These are phyloP conservation scores for Chrysochromulina parva DNA, from an alignment of 78 protist species.

Conservation along the genomic window DNA sequence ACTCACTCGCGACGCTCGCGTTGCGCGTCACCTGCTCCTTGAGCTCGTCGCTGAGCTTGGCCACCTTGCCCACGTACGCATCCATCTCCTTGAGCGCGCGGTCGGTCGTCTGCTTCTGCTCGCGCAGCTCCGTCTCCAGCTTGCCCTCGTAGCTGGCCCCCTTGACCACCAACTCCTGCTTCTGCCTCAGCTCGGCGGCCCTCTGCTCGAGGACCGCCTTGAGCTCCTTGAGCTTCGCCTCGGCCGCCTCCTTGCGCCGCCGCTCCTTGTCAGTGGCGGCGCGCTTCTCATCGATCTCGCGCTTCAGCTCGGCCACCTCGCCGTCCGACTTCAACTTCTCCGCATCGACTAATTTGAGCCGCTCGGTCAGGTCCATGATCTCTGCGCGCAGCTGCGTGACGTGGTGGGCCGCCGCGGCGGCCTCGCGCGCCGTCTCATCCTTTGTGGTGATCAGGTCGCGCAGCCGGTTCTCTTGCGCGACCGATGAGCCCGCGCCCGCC, in stretches of 20 bases:
- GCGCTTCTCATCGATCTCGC: not conserved
- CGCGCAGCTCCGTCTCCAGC: conserved; percentile 27
- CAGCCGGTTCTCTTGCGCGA: conserved; percentile 76
- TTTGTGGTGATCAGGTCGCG: conserved; percentile 67
- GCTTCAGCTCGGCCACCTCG: not conserved
- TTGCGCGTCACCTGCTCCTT: conserved; percentile 30
- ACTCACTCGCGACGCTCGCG: not conserved
- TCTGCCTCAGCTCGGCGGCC: conserved; percentile 13
- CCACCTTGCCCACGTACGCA: not conserved
- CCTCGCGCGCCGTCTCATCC: conserved; percentile 69
- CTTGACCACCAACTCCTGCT: not conserved
- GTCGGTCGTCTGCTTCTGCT: conserved; percentile 15
- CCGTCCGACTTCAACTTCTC: conserved; percentile 46
- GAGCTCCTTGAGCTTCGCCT: not conserved
- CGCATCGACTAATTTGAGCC: conserved; percentile 54
- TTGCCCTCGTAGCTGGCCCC: not conserved
- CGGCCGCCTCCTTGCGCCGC: not conserved
- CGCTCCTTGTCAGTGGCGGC: not conserved
- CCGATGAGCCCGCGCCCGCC: conserved; percentile 70
- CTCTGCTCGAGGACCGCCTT: not conserved
- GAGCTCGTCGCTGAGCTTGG: conserved; percentile 38
- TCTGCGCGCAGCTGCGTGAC: conserved; percentile 29
- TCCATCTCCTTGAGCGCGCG: conserved; percentile 30
- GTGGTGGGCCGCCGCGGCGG: not conserved
- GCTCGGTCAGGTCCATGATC: conserved; percentile 56